Percentiles rank a stretch among this genome's conserved stretches.
phyloP scores from a whole-genome alignment of 2,329 filamentous ascomycete genomes.

The Fusarium neocosmosporiellum region DNA sequence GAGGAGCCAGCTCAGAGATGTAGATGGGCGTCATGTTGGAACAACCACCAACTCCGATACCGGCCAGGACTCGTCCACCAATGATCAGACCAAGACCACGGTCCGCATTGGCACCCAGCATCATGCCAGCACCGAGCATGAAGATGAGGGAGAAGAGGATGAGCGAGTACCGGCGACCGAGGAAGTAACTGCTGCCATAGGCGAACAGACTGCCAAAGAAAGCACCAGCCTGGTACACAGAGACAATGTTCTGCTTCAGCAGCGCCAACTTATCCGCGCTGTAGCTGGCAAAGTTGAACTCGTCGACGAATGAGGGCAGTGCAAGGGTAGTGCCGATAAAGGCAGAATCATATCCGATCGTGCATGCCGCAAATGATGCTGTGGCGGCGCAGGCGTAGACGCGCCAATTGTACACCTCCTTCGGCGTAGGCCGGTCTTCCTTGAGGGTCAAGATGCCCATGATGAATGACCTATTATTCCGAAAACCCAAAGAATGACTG shows the following conservation, averaged over 20 bases:
- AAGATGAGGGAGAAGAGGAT: slow-evolving; percentile 72
- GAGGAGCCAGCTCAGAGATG: slow-evolving; percentile 69
- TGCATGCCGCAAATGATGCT: slow-evolving; percentile 67
- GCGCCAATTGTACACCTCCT: slow-evolving; percentile 70
- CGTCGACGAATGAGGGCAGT: slow-evolving; percentile 73
- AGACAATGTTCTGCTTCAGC: slow-evolving; percentile 80
- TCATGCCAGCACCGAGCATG: slow-evolving; percentile 76
- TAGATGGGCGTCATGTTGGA: slow-evolving; percentile 74
- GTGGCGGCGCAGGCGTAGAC: slow-evolving; percentile 66
- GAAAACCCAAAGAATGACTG: neutral
- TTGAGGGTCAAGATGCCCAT: slow-evolving; percentile 63
- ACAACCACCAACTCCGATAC: slow-evolving; percentile 71
- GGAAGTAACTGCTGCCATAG: slow-evolving; percentile 73
- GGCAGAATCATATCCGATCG: slow-evolving; percentile 74
- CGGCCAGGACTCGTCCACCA: slow-evolving; percentile 71
- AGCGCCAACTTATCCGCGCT: slow-evolving; percentile 61
- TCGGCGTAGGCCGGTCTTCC: slow-evolving; percentile 68
- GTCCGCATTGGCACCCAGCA: slow-evolving; percentile 72
- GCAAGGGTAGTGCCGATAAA: slow-evolving; percentile 84
- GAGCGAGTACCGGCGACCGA: slow-evolving; percentile 74
- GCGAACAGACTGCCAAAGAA: slow-evolving; percentile 83
- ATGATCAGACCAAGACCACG: slow-evolving; percentile 74
- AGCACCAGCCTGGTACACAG: slow-evolving; percentile 83
- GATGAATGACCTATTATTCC: neutral
- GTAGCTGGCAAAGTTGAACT: slow-evolving; percentile 73